Base-by-base conservation (phyloP, 2,329 filamentous ascomycete species). In the Colletotrichum sp. region DNA sequence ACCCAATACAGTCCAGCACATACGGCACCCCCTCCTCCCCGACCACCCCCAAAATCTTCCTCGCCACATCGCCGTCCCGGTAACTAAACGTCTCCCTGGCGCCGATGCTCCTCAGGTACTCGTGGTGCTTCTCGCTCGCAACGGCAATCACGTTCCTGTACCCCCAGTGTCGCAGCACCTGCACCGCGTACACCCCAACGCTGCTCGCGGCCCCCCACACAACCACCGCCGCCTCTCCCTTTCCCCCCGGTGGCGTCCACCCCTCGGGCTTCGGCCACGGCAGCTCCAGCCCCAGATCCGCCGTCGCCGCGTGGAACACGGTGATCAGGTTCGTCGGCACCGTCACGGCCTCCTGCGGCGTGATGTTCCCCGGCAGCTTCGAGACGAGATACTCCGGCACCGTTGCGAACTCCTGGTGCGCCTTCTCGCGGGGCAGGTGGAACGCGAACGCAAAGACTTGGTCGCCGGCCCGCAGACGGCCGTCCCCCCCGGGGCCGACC, bases 281-380 rank as follows among this genome's bases (percentile, higher is more conserved):
- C 2, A 91, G 85, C 55, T 87, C 86, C 18, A 93, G 81, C 0
- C 82, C 85, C 16, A 93, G 83, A 76, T 93, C 90, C 2, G 75
- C 76, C 4, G 82, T 84, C 7, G 90, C 80, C 8, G 89, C 84
- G 79, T 93, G 90, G 80, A 92, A 90, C 9, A 89, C 90, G 0
- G 91, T 93, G 39, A 93, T 88, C 30, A 92, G 81, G 78, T 92
- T 93, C 66, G 89, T 89, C 0, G 90, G 88, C 8, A 92, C 81
- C 0, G 90, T 91, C 10, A 87, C 89, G 4, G 89, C 90, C 77
- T 88, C 85, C 64, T 86, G 80, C 28, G 87, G 79, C 1, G 84
- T 84, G 30, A 89, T 80, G 36, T 82, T 84, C 8, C 80, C 72
- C 2, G 89, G 88, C 26, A 91, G 73, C 78, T 85, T 87, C 18